Percentiles rank a stretch among this genome's conserved stretches.
Evolutionary conservation across 352 stramenopile genomes (phyloP).

Genomic region (Lagenidium giganteum): DNA sequence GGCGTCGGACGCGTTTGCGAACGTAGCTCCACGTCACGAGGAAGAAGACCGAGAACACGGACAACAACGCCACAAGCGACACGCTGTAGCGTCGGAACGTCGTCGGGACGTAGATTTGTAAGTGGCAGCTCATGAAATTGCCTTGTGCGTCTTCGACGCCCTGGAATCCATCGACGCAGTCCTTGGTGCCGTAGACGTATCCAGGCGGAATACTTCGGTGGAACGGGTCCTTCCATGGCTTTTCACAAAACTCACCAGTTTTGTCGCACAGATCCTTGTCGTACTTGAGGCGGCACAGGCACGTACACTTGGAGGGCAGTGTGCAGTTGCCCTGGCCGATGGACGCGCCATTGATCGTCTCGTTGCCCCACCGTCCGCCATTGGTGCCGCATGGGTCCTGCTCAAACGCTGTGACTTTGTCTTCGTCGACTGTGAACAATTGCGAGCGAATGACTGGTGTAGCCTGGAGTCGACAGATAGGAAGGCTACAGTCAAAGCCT

Average conservation of each 20-base stretch:
- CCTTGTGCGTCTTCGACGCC: constrained; percentile 84
- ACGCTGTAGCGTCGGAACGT: constrained; percentile 68
- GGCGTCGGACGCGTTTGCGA: constrained; percentile 58
- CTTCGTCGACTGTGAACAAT: constrained; percentile 90
- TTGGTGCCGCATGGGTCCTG: constrained; percentile 87
- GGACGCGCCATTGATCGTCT: constrained; percentile 47
- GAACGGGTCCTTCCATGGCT: constrained; percentile 72
- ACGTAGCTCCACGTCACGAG: constrained; percentile 76
- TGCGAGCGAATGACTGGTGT: constrained; percentile 56
- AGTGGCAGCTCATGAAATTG: constrained; percentile 89
- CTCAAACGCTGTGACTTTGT: constrained; percentile 88
- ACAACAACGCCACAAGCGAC: constrained; percentile 53
- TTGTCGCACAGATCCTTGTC: constrained; percentile 43
- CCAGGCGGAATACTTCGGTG: constrained; percentile 49
- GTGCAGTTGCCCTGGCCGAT: constrained; percentile 90
- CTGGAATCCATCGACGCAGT: constrained; percentile 90
- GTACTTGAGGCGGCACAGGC: constrained; percentile 77
- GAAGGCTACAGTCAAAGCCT: constrained; percentile 90
- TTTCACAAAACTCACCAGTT: constrained; percentile 63
- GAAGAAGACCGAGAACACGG: constrained; percentile 49
- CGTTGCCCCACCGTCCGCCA: constrained; percentile 55
- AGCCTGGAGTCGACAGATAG: constrained; percentile 73
- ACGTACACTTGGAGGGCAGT: constrained; percentile 82
- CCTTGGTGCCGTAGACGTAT: constrained; percentile 87
- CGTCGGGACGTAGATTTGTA: constrained; percentile 90